Evolutionary conservation across 106 monocot species (phyloP), one percentile per base, ranked within the genome.

Genomic region (Dioscorea alata): DNA sequence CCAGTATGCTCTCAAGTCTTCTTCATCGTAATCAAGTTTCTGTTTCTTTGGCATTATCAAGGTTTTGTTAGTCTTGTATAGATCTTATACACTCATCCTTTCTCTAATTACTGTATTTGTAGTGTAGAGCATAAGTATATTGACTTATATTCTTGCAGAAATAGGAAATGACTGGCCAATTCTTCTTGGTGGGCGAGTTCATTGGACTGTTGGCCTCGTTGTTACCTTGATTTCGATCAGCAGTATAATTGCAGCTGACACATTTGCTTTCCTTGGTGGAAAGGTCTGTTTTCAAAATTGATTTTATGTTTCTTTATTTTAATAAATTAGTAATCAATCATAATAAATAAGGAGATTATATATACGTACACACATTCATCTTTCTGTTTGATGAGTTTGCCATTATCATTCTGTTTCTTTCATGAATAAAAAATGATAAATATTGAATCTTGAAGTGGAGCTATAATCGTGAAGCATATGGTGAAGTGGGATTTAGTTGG

Each of bases 151-250:
- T 65, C 52, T 83, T 24, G 22, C 88, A 96, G 96, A 80, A 80
- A 52, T 91, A 71, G 86, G 80, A 59, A 59, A 76, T 52, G 48
- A 64, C 24, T 96, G 96, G 88, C 96, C 96, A 22, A 60, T 84
- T 74, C 65, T 91, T 69, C 84, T 96, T 74, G 96, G 96, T 69
- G 96, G 96, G 23, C 82, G 70, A 73, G 69, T 86, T 82, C 88
- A 92, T 76, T 96, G 91, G 96, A 96, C 96, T 12, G 96, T 96
- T 74, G 96, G 96, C 49, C 80, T 96, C 50, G 82, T 91, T 64
- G 91, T 91, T 66, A 91, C 96, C 12, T 68, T 96, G 48, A 89
- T 91, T 68, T 84, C 91, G 67, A 74, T 89, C 54, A 86, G 96
- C 66, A 82, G 91, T 76, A 83, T 96, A 60, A 96, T 96, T 79